These are phyloP conservation scores for Suhomyces yuchorum DNA, from an alignment of 1,139 yeast species.

Conservation along the genomic window DNA sequence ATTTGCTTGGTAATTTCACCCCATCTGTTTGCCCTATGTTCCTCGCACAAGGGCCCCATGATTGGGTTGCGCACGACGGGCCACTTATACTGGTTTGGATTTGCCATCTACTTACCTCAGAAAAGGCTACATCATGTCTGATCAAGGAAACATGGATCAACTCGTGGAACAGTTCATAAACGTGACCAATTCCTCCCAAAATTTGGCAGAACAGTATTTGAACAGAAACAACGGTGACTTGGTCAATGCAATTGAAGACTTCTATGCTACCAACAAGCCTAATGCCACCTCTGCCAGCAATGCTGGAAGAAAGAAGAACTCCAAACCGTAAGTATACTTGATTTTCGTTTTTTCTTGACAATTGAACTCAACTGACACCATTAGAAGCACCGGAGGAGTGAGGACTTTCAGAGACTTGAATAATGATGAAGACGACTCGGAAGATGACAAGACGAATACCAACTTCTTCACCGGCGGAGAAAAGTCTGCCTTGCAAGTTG, in stretches of 20 bases:
- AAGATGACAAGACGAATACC: conserved; percentile 66
- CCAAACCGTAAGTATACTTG: conserved; percentile 5
- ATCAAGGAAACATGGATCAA: conserved; percentile 21
- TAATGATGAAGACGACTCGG: conserved; percentile 47
- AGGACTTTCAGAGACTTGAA: conserved; percentile 57
- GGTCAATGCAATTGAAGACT: conserved; percentile 47
- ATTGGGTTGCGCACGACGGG: conserved; percentile 5
- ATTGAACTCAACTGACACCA: conserved; percentile 7
- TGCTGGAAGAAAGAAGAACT: conserved; percentile 8
- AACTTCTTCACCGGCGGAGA: conserved; percentile 95
- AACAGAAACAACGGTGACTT: conserved; percentile 40
- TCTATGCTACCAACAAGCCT: conserved; percentile 28
- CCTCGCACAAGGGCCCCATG: no score
- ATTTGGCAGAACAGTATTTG: conserved; percentile 48
- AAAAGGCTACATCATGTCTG: conserved; percentile 21
- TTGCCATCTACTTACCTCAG: conserved; percentile 15
- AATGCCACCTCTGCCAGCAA: not conserved
- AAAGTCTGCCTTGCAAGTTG: conserved; percentile 90
- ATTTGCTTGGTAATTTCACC: no score
- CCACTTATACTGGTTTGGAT: not conserved
- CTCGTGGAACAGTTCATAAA: conserved; percentile 55
- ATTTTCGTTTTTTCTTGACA: not conserved
- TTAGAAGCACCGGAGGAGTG: conserved; percentile 25
- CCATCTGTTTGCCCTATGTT: no score
- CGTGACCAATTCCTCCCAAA: conserved; percentile 40